These are phyloP conservation scores for Erodium moschatum DNA, from an alignment of 441 rosid species.

Conservation along the genomic window DNA sequence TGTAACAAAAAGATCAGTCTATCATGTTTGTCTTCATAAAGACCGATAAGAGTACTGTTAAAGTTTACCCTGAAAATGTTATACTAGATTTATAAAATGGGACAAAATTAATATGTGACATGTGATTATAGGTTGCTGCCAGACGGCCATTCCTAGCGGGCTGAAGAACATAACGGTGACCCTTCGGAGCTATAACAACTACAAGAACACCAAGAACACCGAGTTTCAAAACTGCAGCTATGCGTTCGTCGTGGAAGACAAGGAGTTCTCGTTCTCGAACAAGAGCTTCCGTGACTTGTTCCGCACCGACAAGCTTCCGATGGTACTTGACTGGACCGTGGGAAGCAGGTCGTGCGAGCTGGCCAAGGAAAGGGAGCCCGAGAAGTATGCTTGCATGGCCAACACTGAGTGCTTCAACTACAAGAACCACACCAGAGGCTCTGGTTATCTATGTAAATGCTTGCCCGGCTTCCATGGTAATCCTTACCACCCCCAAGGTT, in stretches of 20 bases:
- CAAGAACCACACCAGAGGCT: background rate
- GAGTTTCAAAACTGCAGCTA: conserved; percentile 17
- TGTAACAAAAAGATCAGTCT: too few species aligned
- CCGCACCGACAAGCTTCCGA: background rate
- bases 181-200: background rate
- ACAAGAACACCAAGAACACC: rapidly evolving
- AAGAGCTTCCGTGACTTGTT: conserved; percentile 1
- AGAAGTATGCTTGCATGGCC: conserved; percentile 18
- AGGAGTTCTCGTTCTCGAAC: conserved; percentile 14
- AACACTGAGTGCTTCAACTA: conserved; percentile 16
- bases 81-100: too few species aligned
- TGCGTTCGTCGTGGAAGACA: conserved; percentile 13
- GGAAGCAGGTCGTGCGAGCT: conserved; percentile 13
- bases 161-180: background rate
- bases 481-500: conserved; percentile 29
- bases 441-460: conserved; percentile 25
- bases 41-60: too few species aligned
- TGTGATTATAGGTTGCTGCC: conserved; percentile 8
- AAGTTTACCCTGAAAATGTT: too few species aligned
- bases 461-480: conserved; percentile 30
- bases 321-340: conserved; percentile 22
- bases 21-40: too few species aligned
- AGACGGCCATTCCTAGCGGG: conserved; percentile 10
- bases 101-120: too few species aligned
- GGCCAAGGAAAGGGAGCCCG: background rate